These are phyloP conservation scores for Monosporascus sp. DNA, from an alignment of 2,329 filamentous ascomycete genomes.

Conservation along the genomic window DNA sequence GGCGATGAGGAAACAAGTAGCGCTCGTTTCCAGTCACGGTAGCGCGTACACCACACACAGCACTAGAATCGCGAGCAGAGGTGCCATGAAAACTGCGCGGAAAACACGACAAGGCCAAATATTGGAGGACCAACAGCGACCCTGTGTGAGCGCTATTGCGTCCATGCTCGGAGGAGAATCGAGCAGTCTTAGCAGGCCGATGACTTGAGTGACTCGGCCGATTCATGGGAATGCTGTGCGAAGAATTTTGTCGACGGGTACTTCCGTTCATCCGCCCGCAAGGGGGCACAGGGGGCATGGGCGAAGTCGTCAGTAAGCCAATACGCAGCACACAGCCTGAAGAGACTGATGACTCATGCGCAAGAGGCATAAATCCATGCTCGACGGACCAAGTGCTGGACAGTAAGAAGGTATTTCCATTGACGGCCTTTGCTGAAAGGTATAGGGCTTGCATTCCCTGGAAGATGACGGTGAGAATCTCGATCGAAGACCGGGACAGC, in stretches of 20 bases:
- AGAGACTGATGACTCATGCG: slow-evolving; percentile 10
- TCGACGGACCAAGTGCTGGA: background rate
- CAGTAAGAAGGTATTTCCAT: too few species aligned
- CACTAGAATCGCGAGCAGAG: background rate
- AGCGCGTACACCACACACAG: background rate
- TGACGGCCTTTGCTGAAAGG: background rate
- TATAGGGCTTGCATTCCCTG: slow-evolving; percentile 3
- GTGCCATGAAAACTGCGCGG: background rate
- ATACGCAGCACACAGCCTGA: slow-evolving; percentile 11
- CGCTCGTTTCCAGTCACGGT: too few species aligned
- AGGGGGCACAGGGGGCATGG: background rate
- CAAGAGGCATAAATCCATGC: slow-evolving; percentile 10
- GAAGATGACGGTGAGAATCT: slow-evolving; percentile 12
- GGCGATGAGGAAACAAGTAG: slow-evolving; percentile 1
- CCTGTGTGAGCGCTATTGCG: too few species aligned
- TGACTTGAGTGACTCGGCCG: too few species aligned
- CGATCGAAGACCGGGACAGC: slow-evolving; percentile 6
- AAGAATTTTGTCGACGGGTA: too few species aligned
- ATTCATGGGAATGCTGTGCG: too few species aligned
- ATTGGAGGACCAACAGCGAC: background rate
- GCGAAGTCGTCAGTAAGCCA: slow-evolving; percentile 16
- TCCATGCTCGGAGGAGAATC: too few species aligned
- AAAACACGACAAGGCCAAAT: slow-evolving; percentile 2
- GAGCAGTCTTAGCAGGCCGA: too few species aligned
- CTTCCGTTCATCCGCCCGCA: too few species aligned